Conservation (phyloP, 2,329 filamentous ascomycete species). For the Albophoma yamanashiensis region DNA sequence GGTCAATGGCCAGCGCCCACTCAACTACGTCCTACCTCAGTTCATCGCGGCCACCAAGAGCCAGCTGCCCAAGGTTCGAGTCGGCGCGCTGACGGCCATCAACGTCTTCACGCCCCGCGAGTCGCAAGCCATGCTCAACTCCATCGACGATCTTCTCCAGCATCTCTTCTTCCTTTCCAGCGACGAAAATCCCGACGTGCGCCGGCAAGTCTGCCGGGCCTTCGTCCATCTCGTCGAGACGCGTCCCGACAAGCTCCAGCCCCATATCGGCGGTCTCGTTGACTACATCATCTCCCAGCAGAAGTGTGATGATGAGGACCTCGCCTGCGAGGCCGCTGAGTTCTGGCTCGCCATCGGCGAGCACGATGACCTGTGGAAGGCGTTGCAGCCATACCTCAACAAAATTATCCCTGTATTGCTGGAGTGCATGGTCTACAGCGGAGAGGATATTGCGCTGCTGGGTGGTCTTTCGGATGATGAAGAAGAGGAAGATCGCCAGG, state of each 20-base stretch:
- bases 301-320: slow-evolving; percentile 73
- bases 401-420: slow-evolving; percentile 86
- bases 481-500: slow-evolving; percentile 75
- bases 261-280: slow-evolving; percentile 78
- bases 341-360: slow-evolving; percentile 96
- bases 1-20: slow-evolving; percentile 77
- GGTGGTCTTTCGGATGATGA: slow-evolving; percentile 83
- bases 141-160: slow-evolving; percentile 70
- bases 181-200: slow-evolving; percentile 71
- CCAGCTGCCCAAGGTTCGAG: slow-evolving; percentile 64
- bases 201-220: slow-evolving; percentile 83
- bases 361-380: slow-evolving; percentile 67
- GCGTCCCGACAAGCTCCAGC: slow-evolving; percentile 78
- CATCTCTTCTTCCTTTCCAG: slow-evolving; percentile 73
- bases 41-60: slow-evolving; percentile 79
- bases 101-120: slow-evolving; percentile 86
- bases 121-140: slow-evolving; percentile 69
- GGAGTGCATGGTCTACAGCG: slow-evolving; percentile 91
- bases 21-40: slow-evolving; percentile 83
- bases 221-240: slow-evolving; percentile 90
- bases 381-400: slow-evolving; percentile 64
- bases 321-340: slow-evolving; percentile 89
- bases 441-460: slow-evolving; percentile 80
- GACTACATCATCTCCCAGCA: slow-evolving; percentile 92
- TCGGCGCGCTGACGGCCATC: slow-evolving; percentile 70